Evolutionary conservation across 768 basidiomycete species (phyloP), one percentile per base, ranked within the genome.

Genomic region (Mycena sanguinolenta): DNA sequence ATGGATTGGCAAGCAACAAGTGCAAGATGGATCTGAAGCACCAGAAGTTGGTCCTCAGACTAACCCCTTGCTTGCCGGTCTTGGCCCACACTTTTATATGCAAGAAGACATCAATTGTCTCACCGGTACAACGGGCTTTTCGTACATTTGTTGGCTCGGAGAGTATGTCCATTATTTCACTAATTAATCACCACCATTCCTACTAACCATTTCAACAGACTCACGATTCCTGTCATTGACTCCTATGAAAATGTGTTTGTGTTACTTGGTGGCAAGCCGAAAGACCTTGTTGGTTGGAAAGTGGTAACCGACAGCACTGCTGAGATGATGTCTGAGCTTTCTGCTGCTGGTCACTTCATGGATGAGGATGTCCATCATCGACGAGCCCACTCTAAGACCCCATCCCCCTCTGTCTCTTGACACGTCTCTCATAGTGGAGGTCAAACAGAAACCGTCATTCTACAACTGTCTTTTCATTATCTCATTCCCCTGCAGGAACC

Each of bases 211-310:
- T 42, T 42, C 16, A 8, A 9, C 49, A 72, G 70, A 1, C 34
- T 64, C 17, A 58, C 65, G 2, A 63, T 72, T 3, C 71, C 71
- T 0, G 34, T 72, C 55, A 55, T 65, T 9, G 71, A 72, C 42
- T 16, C 46, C 8, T 9, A 66, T 0, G 32, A 60, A 0, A 50
- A 61, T 10, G 28, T 67, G 21, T 38, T 67, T 46, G 66, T 59
- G 1, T 13, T 72, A 4, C 54, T 72, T 0, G 71, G 71, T 5
- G 71, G 71, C 7, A 57, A 21, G 8, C 62, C 65, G 0, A 23
- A 39, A 7, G 65, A 71, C 25, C 2, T 16, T 3, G n/a, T 3
- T 1, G 60, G 53, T 12, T 71, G 70, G 70, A 9, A 27, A 4
- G 16, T 6, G 0, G 38, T 67, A 25, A 53, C 38, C 0, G 44